Percentiles rank a stretch among this genome's conserved stretches.
phyloP scores from a whole-genome alignment of 495 filamentous ascomycete genomes.

The Elasticomyces elasticus region DNA sequence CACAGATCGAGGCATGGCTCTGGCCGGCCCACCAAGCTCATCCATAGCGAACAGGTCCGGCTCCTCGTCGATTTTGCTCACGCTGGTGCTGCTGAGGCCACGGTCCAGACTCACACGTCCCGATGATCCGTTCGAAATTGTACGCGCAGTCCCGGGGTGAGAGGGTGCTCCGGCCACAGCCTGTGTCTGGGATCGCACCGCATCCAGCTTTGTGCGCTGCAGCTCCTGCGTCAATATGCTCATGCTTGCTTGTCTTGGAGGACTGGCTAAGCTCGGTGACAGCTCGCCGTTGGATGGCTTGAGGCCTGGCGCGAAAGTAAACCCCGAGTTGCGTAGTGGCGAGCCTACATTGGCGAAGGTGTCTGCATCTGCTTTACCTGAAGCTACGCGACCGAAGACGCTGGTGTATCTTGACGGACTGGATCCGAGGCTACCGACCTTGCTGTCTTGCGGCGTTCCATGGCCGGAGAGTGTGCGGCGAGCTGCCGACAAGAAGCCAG shows the following conservation, averaged over 20 bases:
- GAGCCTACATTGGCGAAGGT: slow-evolving; percentile 63
- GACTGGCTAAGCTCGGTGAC: slow-evolving; percentile 50
- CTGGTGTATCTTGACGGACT: slow-evolving; percentile 83
- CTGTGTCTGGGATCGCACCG: not conserved
- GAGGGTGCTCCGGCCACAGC: slow-evolving; percentile 4
- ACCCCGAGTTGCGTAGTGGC: slow-evolving; percentile 71
- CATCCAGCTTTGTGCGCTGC: slow-evolving; percentile 34
- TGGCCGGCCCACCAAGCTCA: slow-evolving; percentile 17
- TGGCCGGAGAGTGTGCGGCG: slow-evolving; percentile 52
- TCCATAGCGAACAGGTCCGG: slow-evolving; percentile 36
- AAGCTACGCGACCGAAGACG: slow-evolving; percentile 58
- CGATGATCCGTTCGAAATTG: slow-evolving; percentile 13
- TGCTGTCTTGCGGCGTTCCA: slow-evolving; percentile 47
- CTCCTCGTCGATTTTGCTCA: slow-evolving; percentile 30
- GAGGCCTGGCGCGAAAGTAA: slow-evolving; percentile 38
- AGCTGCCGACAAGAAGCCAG: slow-evolving; percentile 32
- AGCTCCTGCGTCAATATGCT: slow-evolving; percentile 39
- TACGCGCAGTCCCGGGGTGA: slow-evolving; percentile 5
- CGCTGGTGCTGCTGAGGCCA: slow-evolving; percentile 28
- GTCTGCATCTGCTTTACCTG: not conserved
- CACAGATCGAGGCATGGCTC: not conserved
- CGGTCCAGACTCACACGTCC: slow-evolving; percentile 25
- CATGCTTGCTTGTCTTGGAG: slow-evolving; percentile 47
- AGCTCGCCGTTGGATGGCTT: slow-evolving; percentile 44
- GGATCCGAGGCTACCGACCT: slow-evolving; percentile 69